These are phyloP conservation scores for Pogostemon cablin DNA, from an alignment of 257 asterid species.

Conservation along the genomic window DNA sequence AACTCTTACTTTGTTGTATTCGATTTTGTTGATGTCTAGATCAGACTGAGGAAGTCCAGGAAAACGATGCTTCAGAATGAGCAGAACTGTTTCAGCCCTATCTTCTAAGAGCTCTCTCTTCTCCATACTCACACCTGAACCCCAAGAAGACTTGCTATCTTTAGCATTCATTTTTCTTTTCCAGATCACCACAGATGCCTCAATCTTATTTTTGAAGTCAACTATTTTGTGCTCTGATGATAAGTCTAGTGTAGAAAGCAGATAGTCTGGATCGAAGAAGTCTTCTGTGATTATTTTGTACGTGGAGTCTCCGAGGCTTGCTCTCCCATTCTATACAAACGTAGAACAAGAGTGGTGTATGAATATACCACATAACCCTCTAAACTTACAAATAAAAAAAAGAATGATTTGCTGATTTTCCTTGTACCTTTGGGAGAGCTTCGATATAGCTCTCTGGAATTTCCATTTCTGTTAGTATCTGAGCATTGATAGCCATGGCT, in stretches of 20 bases:
- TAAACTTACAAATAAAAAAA: neutral
- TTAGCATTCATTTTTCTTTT: constrained; percentile 63
- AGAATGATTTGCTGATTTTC: constrained; percentile 2
- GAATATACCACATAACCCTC: neutral
- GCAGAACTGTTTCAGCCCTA: constrained; percentile 58
- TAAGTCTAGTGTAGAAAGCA: constrained; percentile 52
- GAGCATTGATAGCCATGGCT: constrained; percentile 77
- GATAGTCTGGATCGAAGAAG: constrained; percentile 62
- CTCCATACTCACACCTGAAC: constrained; percentile 63
- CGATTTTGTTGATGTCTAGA: constrained; percentile 60
- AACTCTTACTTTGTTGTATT: constrained; percentile 48
- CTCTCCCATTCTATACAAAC: constrained; percentile 57
- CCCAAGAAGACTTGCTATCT: constrained; percentile 71
- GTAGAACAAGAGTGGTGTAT: neutral
- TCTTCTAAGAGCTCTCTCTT: constrained; percentile 67
- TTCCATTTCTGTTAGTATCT: constrained; percentile 58
- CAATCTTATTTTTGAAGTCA: constrained; percentile 66
- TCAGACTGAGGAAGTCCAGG: constrained; percentile 62
- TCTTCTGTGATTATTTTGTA: constrained; percentile 74
- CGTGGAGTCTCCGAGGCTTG: constrained; percentile 67
- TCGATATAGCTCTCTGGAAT: constrained; percentile 65
- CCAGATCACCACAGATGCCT: constrained; percentile 79
- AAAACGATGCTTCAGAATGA: constrained; percentile 56
- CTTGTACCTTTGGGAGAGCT: constrained; percentile 56
- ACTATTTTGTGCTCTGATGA: constrained; percentile 68